Percentiles rank a stretch among this genome's conserved stretches.
Conservation (phyloP, 768 basidiomycete genomes). For the Leccinum subgranulosum region DNA sequence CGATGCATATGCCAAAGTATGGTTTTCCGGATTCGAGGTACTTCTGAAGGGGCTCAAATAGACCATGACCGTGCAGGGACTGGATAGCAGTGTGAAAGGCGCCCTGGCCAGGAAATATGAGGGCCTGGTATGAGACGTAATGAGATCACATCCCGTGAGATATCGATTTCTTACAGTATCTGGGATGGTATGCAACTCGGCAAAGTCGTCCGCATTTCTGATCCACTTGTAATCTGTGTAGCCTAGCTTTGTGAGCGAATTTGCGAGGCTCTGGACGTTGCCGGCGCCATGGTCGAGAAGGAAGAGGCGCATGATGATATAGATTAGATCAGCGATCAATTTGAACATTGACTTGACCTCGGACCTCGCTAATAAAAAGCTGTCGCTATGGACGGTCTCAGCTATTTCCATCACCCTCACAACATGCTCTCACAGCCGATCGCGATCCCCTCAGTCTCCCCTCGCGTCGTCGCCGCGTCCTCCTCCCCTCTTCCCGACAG, state of each 20-base stretch:
- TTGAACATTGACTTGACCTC: background rate
- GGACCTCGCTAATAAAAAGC: constrained; percentile 10
- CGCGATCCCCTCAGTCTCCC: constrained; percentile 34
- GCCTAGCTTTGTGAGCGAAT: constrained; percentile 82
- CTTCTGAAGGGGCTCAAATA: constrained; percentile 72
- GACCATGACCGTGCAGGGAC: constrained; percentile 66
- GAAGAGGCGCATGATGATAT: constrained; percentile 59
- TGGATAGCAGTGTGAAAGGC: constrained; percentile 86
- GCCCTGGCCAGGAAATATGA: constrained; percentile 97
- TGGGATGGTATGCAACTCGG: constrained; percentile 35
- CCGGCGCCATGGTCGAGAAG: constrained; percentile 97
- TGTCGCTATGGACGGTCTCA: constrained; percentile 1
- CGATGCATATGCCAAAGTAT: constrained; percentile 98
- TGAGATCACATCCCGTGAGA: constrained; percentile 8
- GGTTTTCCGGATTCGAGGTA: constrained; percentile 89
- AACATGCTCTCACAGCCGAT: constrained; percentile 48
- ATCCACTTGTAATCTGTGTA: constrained; percentile 86
- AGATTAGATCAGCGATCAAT: background rate
- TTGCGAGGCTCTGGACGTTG: constrained; percentile 91
- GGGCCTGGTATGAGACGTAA: constrained; percentile 51
- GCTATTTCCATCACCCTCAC: constrained; percentile 10
- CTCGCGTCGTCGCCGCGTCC: constrained; percentile 45
- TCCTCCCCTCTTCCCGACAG: constrained; percentile 53
- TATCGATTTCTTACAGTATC: constrained; percentile 50
- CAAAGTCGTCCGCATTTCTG: constrained; percentile 73